These are phyloP conservation scores for Aegilops sharonensis DNA, from an alignment of 176 grass and related monocot species.

Conservation along the genomic window DNA sequence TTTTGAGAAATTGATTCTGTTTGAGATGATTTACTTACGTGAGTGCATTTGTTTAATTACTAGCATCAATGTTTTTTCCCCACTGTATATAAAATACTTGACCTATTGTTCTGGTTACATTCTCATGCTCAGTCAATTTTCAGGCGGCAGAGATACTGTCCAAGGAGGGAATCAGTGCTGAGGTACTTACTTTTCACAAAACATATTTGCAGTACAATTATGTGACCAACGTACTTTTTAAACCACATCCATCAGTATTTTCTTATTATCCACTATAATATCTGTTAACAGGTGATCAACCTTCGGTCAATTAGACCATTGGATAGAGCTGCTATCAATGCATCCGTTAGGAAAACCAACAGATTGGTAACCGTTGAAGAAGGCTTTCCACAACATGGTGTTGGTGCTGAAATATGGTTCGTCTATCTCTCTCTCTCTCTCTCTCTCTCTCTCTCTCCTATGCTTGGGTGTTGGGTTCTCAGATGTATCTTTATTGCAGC, in stretches of 20 bases:
- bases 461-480: neutral
- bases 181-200: slow-evolving; percentile 52
- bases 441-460: neutral
- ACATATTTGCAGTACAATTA: slow-evolving; percentile 5
- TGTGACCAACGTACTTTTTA: neutral
- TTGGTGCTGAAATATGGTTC: slow-evolving; percentile 95
- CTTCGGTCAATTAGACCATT: slow-evolving; percentile 92
- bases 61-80: neutral
- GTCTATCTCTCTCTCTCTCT: neutral
- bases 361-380: slow-evolving; percentile 90
- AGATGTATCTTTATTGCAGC: slow-evolving; percentile 49
- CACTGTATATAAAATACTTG: neutral
- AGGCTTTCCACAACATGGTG: slow-evolving; percentile 90
- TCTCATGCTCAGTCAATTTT: slow-evolving; percentile 38
- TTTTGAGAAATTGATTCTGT: neutral
- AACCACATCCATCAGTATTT: neutral
- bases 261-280: slow-evolving; percentile 21
- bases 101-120: neutral
- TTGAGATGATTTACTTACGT: neutral
- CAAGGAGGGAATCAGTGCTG: slow-evolving; percentile 94
- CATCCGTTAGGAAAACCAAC: slow-evolving; percentile 96
- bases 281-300: slow-evolving; percentile 83
- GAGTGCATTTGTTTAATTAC: neutral
- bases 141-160: slow-evolving; percentile 93
- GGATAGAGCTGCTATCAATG: slow-evolving; percentile 85